These are phyloP conservation scores for Tetrahymena thermophila DNA, from an alignment of 73 alveolate genomes.

Conservation along the genomic window DNA sequence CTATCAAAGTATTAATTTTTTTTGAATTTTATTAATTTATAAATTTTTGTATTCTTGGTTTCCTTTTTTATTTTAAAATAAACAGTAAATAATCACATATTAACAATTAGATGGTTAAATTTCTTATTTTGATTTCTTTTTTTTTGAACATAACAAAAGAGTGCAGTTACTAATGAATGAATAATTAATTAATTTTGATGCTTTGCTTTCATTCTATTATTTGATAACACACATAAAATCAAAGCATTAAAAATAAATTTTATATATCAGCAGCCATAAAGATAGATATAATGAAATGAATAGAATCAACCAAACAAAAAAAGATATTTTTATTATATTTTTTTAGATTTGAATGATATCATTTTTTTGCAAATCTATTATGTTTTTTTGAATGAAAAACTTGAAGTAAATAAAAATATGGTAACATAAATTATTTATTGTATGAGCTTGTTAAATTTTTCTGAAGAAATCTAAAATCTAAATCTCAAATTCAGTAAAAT, in stretches of 20 bases:
- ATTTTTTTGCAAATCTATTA: neutral
- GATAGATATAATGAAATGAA: neutral
- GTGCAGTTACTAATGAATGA: neutral
- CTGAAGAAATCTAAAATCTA: no score
- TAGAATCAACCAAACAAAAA: neutral
- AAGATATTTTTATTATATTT: neutral
- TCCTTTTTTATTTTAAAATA: neutral
- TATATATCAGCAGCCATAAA: neutral
- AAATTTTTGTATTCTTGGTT: neutral
- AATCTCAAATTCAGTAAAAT: no score
- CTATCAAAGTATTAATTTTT: neutral
- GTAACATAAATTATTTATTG: no score
- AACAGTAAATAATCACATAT: neutral
- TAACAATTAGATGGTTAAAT: neutral
- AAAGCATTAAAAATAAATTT: neutral
- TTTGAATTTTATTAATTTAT: neutral
- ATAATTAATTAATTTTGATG: neutral
- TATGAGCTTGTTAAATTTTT: no score
- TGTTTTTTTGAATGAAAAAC: neutral
- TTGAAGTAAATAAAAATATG: no score
- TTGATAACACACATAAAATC: no score
- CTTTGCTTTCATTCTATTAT: neutral
- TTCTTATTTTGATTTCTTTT: neutral
- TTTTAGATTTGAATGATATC: neutral
- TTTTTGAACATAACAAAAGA: neutral